Percentiles rank a stretch among this genome's conserved stretches.
These are phyloP conservation scores for Hymenoscyphus albidus DNA, from an alignment of 2,329 filamentous ascomycete genomes.

Conservation along the genomic window DNA sequence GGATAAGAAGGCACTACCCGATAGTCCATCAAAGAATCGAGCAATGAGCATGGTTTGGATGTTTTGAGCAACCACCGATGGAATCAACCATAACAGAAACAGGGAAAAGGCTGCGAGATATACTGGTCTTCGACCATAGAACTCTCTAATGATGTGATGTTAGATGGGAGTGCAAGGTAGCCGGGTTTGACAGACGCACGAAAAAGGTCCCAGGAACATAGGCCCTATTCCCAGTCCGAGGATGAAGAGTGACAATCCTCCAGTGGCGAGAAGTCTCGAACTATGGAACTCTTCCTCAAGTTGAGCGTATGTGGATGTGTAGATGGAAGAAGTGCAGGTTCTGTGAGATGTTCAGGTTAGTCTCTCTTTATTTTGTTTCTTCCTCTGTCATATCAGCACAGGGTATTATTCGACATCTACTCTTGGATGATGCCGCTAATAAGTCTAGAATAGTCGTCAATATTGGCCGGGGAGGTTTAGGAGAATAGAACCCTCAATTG, in stretches of 20 bases:
- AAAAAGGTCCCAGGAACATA: conserved; percentile 53
- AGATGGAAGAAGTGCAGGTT: conserved; percentile 83
- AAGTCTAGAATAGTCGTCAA: too few relatives aligned
- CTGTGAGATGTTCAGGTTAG: conserved; percentile 39
- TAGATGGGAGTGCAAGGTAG: background rate
- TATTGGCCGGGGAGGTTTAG: too few relatives aligned
- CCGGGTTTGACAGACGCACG: conserved; percentile 36
- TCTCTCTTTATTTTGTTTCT: background rate
- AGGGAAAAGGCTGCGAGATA: conserved; percentile 71
- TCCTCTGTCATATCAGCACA: background rate
- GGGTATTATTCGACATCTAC: too few relatives aligned
- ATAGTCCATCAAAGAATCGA: conserved; percentile 73
- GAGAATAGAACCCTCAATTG: too few relatives aligned
- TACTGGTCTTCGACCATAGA: conserved; percentile 78
- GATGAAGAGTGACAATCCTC: conserved; percentile 81
- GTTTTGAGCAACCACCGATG: conserved; percentile 76
- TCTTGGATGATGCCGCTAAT: too few relatives aligned
- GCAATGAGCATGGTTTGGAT: conserved; percentile 74
- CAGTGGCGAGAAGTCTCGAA: conserved; percentile 67
- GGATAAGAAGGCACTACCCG: conserved; percentile 64
- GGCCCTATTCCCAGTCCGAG: conserved; percentile 62
- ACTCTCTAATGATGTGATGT: conserved; percentile 41
- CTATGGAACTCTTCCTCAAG: conserved; percentile 71
- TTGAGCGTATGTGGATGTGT: conserved; percentile 77
- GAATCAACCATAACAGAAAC: conserved; percentile 77